Conservation (phyloP, 208 protist species). For the Crithidia acanthocephali region DNA sequence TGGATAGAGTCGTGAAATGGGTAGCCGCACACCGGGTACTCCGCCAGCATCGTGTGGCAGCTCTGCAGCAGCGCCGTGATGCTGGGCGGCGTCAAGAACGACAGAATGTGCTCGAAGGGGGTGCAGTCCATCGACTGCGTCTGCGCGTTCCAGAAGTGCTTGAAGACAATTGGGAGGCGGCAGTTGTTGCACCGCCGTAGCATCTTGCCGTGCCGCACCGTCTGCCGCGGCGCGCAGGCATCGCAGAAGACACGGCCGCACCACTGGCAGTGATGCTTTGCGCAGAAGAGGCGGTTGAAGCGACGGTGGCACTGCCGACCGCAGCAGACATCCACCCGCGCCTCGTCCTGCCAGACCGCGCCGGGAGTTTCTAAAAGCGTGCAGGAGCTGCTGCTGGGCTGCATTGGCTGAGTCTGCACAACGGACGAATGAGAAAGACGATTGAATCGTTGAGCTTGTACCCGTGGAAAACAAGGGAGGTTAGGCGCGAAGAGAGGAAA, state of each 20-base stretch:
- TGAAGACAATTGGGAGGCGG: conserved; percentile 64
- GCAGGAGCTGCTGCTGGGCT: conserved; percentile 7
- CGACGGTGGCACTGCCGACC: conserved; percentile 31
- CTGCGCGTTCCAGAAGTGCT: conserved; percentile 39
- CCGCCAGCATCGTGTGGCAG: conserved; percentile 57
- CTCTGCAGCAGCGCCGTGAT: conserved; percentile 69
- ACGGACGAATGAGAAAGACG: conserved; percentile 5
- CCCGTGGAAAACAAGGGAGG: too few species aligned
- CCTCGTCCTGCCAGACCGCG: conserved; percentile 54
- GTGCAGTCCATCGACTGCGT: conserved; percentile 36
- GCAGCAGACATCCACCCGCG: conserved; percentile 25
- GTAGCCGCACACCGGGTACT: conserved; percentile 54
- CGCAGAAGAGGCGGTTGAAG: conserved; percentile 45
- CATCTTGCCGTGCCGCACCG: conserved; percentile 12
- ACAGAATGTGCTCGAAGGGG: conserved; percentile 49
- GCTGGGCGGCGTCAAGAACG: conserved; percentile 48
- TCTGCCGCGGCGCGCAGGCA: conserved; percentile 50
- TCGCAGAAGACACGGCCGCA: conserved; percentile 83
- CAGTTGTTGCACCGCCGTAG: conserved; percentile 67
- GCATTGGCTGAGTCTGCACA: conserved; percentile 10
- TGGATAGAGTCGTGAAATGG: conserved; percentile 52
- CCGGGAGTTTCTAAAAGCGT: conserved; percentile 40
- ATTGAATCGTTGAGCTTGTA: too few species aligned
- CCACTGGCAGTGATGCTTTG: conserved; percentile 81
- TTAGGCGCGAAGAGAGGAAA: too few species aligned